phyloP scores from a whole-genome alignment of 768 basidiomycete genomes.

The Kwoniella newhampshirensis region DNA sequence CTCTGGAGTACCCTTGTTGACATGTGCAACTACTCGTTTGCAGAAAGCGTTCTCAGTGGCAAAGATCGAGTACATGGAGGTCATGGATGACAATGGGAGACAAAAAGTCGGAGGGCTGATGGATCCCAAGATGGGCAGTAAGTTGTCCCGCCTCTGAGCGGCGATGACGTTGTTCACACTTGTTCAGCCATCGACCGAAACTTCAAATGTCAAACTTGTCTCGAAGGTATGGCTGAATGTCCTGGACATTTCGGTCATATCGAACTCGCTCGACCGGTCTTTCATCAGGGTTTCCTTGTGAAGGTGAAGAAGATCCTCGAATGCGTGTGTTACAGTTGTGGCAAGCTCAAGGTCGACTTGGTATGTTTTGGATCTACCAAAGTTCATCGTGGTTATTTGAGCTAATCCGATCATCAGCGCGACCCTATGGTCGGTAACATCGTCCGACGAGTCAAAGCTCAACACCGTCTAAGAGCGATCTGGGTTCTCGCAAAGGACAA shows the following conservation, averaged over 20 bases:
- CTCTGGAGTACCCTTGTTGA: conserved; percentile 18
- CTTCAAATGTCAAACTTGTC: conserved; percentile 97
- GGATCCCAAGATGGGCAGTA: conserved; percentile 93
- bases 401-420: conserved; percentile 19
- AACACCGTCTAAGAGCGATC: conserved; percentile 53
- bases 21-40: conserved; percentile 17
- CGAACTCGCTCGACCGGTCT: conserved; percentile 93
- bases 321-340: conserved; percentile 97
- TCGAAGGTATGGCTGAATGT: conserved; percentile 99
- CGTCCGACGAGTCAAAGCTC: conserved; percentile 44
- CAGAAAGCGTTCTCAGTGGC: conserved; percentile 99
- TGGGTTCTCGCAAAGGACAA: conserved; percentile 57
- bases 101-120: conserved; percentile 92
- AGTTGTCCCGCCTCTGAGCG: conserved; percentile 25
- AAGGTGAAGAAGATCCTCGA: conserved; percentile 99
- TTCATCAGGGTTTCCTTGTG: conserved; percentile 90
- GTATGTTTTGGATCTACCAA: conserved; percentile 65
- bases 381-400: background rate
- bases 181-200: conserved; percentile 52
- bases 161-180: conserved; percentile 17
- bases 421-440: conserved; percentile 43
- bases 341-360: conserved; percentile 93
- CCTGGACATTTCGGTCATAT: conserved; percentile 99
- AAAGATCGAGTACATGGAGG: conserved; percentile 97
- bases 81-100: conserved; percentile 91